Base-by-base conservation (phyloP, 2,329 filamentous ascomycete genomes). In the Phoma herbarum region DNA sequence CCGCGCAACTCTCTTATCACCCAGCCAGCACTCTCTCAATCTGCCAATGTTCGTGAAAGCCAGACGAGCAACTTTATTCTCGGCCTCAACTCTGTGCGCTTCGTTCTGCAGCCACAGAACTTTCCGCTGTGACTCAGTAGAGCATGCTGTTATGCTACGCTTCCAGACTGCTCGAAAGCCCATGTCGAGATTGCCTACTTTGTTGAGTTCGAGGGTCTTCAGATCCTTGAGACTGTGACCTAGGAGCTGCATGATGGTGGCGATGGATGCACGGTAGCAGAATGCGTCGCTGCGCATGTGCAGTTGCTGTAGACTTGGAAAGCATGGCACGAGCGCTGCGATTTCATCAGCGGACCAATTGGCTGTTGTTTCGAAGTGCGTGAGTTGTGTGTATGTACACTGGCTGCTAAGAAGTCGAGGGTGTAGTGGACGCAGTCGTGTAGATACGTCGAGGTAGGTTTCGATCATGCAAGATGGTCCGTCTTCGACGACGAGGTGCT, bases 131-230 rank as follows among this genome's bases (percentile, higher is more conserved):
- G 59, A 58, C 20, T 59, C 49, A n/a, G 55, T 60, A 5, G 51
- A 33, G 20, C 59, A 64, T 16, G 57, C 52, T 29, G 59, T 52
- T 2, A 66, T 57, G 9, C 48, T 50, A 14, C 63, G 59, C 50
- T 61, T 62, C 65, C 63, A 67, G 11, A 63, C 42, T n/a, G 57
- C 48, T 2, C 60, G 53, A 31, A 60, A 65, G 5, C 65, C 62
- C 60, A 64, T 56, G n/a, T 63, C 59, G 12, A 68, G 52, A 22
- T 54, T 57, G 7, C 54, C 57, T 8, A 63, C 57, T 26, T 60
- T 61, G 39, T 56, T 56, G n/a, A 68, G 48, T 12, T 35, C 52
- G 8, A 68, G 46, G 1, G 29, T 56, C 10, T 37, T 28, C 6
- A 68, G 54, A 12, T 57, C 20, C 20, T 16, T 41, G n/a, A 67